Base-by-base conservation (phyloP, 2,329 filamentous ascomycete genomes). In the Mollisia scopiformis region DNA sequence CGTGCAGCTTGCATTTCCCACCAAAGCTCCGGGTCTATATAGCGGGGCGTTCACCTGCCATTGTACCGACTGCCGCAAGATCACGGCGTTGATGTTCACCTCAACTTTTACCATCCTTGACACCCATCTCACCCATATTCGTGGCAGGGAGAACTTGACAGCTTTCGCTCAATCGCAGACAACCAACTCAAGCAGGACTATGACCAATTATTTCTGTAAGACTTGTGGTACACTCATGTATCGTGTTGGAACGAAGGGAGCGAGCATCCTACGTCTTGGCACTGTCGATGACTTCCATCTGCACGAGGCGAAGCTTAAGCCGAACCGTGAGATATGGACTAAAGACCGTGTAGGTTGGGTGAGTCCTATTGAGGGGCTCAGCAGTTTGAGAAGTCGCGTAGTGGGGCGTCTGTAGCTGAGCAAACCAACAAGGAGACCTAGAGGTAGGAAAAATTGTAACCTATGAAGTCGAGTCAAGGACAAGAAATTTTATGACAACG, bases 181-280 rank as follows among this genome's bases (percentile, higher is more conserved):
- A 0, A 79, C 84, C 41, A 75, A 63, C 6, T 0, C 76, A 78
- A 0, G 77, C 77, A 2, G 79, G 57, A 71, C 53, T 6, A 89
- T 89, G 86, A 82, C 81, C 7, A 88, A 88, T 67, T 76, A 79
- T 68, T 89, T 89, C 72, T 89, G 87, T 65, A 74, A 69, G 0
- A 81, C 76, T 0, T 89, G 87, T 68, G 86, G 87, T 0, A 81
- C 81, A 0, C 77, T 88, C 4, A 82, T 89, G 84, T 88, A 87
- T 66, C 79, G 86, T 0, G 71, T 78, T 4, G 67, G 73, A 1
- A 74, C 68, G 0, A 81, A 83, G 0, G 82, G 77, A 0, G 59
- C 62, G 46, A 81, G 72, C 37, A 80, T 88, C 50, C 55, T 84
- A 61, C 74, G 86, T 0, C 79, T 86, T 53, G 87, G 87, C 0